phyloP scores from a whole-genome alignment of 2,329 filamentous ascomycete species.

The Clonostachys chloroleuca region DNA sequence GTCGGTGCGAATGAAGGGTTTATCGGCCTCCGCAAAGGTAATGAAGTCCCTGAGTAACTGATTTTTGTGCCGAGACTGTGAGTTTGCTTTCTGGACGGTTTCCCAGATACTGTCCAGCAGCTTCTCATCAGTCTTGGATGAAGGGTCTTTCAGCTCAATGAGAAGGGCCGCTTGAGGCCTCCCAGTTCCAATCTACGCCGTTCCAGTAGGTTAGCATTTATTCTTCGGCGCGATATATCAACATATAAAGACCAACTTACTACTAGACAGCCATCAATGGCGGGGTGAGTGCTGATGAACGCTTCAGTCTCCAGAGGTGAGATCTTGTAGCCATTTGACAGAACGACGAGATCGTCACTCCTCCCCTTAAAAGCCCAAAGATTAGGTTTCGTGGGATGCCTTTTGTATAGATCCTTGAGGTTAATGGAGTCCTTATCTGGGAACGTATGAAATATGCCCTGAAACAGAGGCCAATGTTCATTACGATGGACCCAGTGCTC shows the following conservation, averaged over 20 bases:
- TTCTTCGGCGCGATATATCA: too few relatives aligned
- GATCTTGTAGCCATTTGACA: constrained; percentile 34
- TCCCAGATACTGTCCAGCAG: constrained; percentile 40
- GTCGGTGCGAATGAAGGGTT: constrained; percentile 35
- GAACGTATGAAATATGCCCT: constrained; percentile 34
- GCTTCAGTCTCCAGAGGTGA: constrained; percentile 30
- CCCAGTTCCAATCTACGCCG: constrained; percentile 13
- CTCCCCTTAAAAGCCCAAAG: constrained; percentile 28
- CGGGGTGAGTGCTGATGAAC: constrained; percentile 17
- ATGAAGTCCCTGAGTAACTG: constrained; percentile 16
- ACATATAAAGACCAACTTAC: not conserved
- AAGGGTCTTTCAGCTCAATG: constrained; percentile 32
- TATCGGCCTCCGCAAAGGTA: constrained; percentile 26
- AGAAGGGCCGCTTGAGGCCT: constrained; percentile 15
- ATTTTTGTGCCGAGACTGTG: constrained; percentile 35
- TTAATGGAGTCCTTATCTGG: constrained; percentile 31
- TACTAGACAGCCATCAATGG: constrained; percentile 21
- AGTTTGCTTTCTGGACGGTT: constrained; percentile 33
- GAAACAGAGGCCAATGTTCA: constrained; percentile 12
- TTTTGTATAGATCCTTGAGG: constrained; percentile 37
- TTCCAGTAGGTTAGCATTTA: too few relatives aligned
- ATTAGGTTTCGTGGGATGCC: constrained; percentile 22
- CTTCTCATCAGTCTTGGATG: constrained; percentile 12
- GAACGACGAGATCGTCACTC: constrained; percentile 31
- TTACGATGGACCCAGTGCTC: constrained; percentile 23